phyloP scores from a whole-genome alignment of 192 early-diverging fungal genomes.

The Geranomyces michiganensis region DNA sequence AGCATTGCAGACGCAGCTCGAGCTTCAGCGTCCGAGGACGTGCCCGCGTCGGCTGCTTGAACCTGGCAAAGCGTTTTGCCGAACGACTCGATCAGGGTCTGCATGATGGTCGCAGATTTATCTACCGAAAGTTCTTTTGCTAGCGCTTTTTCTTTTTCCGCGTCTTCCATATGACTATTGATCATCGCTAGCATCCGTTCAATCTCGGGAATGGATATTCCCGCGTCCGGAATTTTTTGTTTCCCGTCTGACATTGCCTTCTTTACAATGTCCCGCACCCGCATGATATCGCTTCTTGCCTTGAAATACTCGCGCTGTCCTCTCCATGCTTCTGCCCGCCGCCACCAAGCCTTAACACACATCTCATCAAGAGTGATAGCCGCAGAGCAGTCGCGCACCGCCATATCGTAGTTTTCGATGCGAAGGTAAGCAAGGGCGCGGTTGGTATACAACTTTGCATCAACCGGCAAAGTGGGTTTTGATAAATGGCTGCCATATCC shows the following conservation, averaged over 20 bases:
- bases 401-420: slow-evolving; percentile 57
- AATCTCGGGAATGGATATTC: slow-evolving; percentile 20
- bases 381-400: slow-evolving; percentile 63
- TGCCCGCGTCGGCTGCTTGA: not conserved
- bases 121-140: slow-evolving; percentile 10
- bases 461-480: not conserved
- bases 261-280: slow-evolving; percentile 1
- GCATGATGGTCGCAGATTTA: not conserved
- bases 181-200: not conserved
- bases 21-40: not conserved
- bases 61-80: not conserved
- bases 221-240: not conserved
- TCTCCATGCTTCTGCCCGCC: slow-evolving; percentile 29
- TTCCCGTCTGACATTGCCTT: not conserved
- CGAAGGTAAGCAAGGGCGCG: slow-evolving; percentile 76
- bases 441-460: slow-evolving; percentile 65
- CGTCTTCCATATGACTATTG: slow-evolving; percentile 4
- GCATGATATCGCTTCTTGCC: slow-evolving; percentile 15
- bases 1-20: slow-evolving; percentile 11
- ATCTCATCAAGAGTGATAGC: slow-evolving; percentile 69
- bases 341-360: slow-evolving; percentile 42
- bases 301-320: slow-evolving; percentile 14
- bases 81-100: slow-evolving; percentile 13
- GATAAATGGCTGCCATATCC: not conserved
- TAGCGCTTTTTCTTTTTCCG: not conserved